Evolutionary conservation across 306 rosid genomes (phyloP).

Genomic region (Potentilla sterilis): DNA sequence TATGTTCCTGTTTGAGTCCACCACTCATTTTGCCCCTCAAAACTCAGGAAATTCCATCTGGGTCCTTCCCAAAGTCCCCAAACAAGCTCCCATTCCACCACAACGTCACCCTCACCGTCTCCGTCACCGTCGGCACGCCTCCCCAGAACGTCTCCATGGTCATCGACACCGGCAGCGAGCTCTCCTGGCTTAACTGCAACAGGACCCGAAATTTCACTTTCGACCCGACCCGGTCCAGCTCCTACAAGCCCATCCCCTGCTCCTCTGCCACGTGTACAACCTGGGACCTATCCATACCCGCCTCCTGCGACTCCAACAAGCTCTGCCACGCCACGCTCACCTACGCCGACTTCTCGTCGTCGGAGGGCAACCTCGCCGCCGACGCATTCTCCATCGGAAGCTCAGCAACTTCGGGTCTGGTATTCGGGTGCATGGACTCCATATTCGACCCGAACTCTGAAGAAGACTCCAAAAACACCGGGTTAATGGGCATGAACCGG

Average conservation of each 20-base stretch:
- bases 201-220: slow-evolving; percentile 29
- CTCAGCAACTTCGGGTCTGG: slow-evolving; percentile 34
- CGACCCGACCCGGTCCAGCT: slow-evolving; percentile 49
- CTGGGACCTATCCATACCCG: slow-evolving; percentile 73
- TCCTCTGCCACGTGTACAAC: slow-evolving; percentile 74
- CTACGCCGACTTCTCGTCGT: slow-evolving; percentile 75
- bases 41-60: slow-evolving; percentile 59
- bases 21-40: slow-evolving; percentile 55
- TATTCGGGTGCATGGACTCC: slow-evolving; percentile 81
- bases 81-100: slow-evolving; percentile 74
- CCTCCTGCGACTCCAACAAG: slow-evolving; percentile 73
- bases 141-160: slow-evolving; percentile 86
- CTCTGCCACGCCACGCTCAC: slow-evolving; percentile 86
- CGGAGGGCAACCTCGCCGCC: slow-evolving; percentile 77
- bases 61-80: slow-evolving; percentile 56
- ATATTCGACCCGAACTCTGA: slow-evolving; percentile 42
- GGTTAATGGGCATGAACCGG: slow-evolving; percentile 88
- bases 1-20: slow-evolving; percentile 19
- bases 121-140: slow-evolving; percentile 70
- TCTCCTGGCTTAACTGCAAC: slow-evolving; percentile 82
- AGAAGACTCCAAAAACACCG: slow-evolving; percentile 56
- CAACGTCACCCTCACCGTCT: slow-evolving; percentile 64
- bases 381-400: slow-evolving; percentile 56
- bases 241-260: slow-evolving; percentile 55
- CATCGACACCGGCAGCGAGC: slow-evolving; percentile 86